Conservation (phyloP, 192 early-diverging fungal species). For the Gonapodya prolifera region DNA sequence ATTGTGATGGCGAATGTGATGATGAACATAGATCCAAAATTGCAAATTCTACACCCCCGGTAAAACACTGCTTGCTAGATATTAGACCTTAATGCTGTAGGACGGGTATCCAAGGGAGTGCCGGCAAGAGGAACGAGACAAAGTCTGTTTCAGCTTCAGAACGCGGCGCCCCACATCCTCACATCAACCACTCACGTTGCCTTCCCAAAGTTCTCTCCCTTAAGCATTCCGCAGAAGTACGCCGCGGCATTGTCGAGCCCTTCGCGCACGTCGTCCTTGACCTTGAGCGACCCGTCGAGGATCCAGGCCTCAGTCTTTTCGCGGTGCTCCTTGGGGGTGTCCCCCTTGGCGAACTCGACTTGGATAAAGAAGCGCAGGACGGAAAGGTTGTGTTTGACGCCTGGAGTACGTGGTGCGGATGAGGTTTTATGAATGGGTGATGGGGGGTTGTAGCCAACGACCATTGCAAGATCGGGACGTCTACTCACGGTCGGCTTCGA, state of each 20-base stretch:
- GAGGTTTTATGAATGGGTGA: not conserved
- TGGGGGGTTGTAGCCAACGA: not conserved
- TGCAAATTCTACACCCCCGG: too few species aligned
- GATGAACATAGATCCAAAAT: too few species aligned
- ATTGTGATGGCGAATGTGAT: too few species aligned
- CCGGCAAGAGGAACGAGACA: too few species aligned
- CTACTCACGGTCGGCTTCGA: not conserved
- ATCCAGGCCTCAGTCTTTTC: not conserved
- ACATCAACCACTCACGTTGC: too few species aligned
- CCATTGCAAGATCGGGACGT: not conserved
- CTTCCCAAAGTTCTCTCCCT: not conserved
- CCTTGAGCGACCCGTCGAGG: not conserved
- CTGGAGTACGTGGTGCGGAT: not conserved
- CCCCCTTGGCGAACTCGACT: too few species aligned
- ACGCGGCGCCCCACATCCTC: too few species aligned
- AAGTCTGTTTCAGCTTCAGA: too few species aligned
- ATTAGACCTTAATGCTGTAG: too few species aligned
- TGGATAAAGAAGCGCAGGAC: not conserved
- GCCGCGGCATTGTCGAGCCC: not conserved
- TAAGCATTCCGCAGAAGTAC: not conserved
- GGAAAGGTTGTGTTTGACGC: not conserved
- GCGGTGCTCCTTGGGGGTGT: too few species aligned
- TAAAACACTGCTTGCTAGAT: too few species aligned
- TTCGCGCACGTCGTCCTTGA: not conserved
- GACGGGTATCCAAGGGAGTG: too few species aligned